Evolutionary conservation across 331 rosid genomes (phyloP), one percentile per base, ranked within the genome.

Genomic region (Erythrophleum ivorense): DNA sequence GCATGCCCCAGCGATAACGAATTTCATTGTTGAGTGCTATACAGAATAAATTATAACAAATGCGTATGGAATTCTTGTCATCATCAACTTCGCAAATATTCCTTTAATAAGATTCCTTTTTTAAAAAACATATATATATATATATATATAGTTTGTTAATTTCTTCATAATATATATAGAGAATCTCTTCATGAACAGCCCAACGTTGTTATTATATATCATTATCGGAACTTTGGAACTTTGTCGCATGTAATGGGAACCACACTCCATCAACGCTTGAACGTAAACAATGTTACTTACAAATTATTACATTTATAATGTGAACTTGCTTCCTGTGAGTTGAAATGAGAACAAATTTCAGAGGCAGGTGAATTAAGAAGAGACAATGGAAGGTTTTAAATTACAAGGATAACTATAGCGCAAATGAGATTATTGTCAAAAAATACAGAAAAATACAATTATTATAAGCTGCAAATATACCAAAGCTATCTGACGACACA

Each of bases 41-140:
- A 46, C 41, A 72, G 24, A 77, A 64, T 57, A 78, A 21, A 49
- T 71, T 15, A 43, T 18, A 63, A 53, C 67, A 81, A 67, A 36
- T 77, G 54, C 69, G 64, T 77, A 48, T 71, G 81, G 81, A 67
- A 74, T 57, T 38, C 60, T 21, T 74, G 81, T 84, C 84, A 84
- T 79, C 68, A 58, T 71, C 84, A 74, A 73, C 78, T 18, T 43
- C 55, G 38, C 66, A 78, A 64, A 43, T 55, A 52, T n/a, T 18
- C 11, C 29, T 55, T n/a, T 6, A 53, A 53, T 16, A 53, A 36
- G n/a, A n/a, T n/a, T n/a, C n/a, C n/a, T n/a, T n/a, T n/a, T n/a
- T n/a, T n/a, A n/a, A n/a, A n/a, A n/a, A n/a, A n/a, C n/a, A n/a
- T n/a, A n/a, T n/a, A n/a, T n/a, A n/a, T n/a, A n/a, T n/a, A n/a